Evolutionary conservation across 2,329 filamentous ascomycete genomes (phyloP).

Genomic region (Xylaria hypoxylon): DNA sequence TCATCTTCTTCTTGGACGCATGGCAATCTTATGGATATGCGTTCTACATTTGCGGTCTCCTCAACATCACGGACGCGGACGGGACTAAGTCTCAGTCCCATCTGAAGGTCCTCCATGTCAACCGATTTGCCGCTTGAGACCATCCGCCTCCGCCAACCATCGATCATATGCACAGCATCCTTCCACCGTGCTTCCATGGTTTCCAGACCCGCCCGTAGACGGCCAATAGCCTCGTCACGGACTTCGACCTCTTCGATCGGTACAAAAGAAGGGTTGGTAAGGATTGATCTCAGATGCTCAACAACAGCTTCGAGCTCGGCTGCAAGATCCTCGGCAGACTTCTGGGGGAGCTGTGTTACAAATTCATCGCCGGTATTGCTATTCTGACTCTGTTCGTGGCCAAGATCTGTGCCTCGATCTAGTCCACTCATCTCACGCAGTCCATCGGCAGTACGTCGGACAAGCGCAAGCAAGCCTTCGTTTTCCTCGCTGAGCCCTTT

Average conservation of each 20-base stretch:
- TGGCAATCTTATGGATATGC: constrained; percentile 52
- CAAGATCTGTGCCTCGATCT: constrained; percentile 48
- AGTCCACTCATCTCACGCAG: constrained; percentile 77
- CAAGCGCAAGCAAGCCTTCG: constrained; percentile 78
- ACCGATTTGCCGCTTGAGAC: constrained; percentile 75
- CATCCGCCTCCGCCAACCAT: constrained; percentile 90
- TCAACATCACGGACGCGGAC: constrained; percentile 66
- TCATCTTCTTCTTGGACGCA: constrained; percentile 58
- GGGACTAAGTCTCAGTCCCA: constrained; percentile 73
- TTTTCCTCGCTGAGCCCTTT: constrained; percentile 92
- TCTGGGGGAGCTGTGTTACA: constrained; percentile 46
- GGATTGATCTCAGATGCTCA: constrained; percentile 81
- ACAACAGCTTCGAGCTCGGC: constrained; percentile 81
- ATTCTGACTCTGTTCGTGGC: constrained; percentile 35
- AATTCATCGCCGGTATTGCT: constrained; percentile 17
- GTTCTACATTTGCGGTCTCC: constrained; percentile 56
- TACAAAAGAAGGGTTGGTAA: constrained; percentile 97
- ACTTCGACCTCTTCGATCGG: constrained; percentile 92
- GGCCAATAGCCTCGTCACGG: constrained; percentile 90
- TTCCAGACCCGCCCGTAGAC: constrained; percentile 87
- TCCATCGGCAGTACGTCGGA: constrained; percentile 76
- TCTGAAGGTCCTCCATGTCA: constrained; percentile 74
- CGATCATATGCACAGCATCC: constrained; percentile 90
- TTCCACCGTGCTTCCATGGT: constrained; percentile 93
- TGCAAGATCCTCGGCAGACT: constrained; percentile 73